Conservation (phyloP, 2,329 filamentous ascomycete species). For the Aureobasidium melanogenum region DNA sequence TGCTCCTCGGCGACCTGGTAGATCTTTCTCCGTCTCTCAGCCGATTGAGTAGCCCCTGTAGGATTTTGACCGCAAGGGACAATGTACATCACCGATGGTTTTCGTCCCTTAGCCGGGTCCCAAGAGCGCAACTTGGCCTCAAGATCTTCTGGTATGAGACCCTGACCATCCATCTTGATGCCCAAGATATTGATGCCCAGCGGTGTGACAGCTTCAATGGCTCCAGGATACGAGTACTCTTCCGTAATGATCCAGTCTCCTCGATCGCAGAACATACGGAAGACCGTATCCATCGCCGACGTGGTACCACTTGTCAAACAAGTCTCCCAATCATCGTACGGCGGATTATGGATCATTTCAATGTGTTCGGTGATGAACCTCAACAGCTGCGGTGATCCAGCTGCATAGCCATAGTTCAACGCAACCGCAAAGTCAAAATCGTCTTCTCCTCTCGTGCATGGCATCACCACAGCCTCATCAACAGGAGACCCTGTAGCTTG, state of each 20-base stretch:
- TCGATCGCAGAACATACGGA: conserved; percentile 22
- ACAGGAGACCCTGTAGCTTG: background rate
- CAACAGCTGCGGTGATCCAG: conserved; percentile 20
- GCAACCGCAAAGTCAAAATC: conserved; percentile 19
- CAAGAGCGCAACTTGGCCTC: conserved; percentile 20
- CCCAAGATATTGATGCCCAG: conserved; percentile 20
- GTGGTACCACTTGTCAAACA: conserved; percentile 24
- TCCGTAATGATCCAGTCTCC: conserved; percentile 21
- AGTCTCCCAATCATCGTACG: conserved; percentile 24
- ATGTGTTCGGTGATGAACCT: conserved; percentile 23
- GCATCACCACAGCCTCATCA: background rate
- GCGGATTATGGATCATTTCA: conserved; percentile 23
- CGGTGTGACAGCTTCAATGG: conserved; percentile 20
- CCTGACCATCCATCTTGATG: conserved; percentile 24
- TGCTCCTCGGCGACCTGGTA: conserved; percentile 22
- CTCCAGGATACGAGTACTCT: conserved; percentile 22
- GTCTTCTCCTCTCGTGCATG: background rate
- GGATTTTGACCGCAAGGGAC: conserved; percentile 26
- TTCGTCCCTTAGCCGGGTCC: conserved; percentile 19
- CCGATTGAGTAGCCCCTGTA: conserved; percentile 22
- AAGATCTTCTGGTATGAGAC: conserved; percentile 21
- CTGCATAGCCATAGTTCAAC: conserved; percentile 22
- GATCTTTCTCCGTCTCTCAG: conserved; percentile 19
- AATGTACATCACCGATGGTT: conserved; percentile 23
- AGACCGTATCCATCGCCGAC: conserved; percentile 23